Base-by-base conservation (phyloP, 352 stramenopile genomes). In the Phytophthora pisi region DNA sequence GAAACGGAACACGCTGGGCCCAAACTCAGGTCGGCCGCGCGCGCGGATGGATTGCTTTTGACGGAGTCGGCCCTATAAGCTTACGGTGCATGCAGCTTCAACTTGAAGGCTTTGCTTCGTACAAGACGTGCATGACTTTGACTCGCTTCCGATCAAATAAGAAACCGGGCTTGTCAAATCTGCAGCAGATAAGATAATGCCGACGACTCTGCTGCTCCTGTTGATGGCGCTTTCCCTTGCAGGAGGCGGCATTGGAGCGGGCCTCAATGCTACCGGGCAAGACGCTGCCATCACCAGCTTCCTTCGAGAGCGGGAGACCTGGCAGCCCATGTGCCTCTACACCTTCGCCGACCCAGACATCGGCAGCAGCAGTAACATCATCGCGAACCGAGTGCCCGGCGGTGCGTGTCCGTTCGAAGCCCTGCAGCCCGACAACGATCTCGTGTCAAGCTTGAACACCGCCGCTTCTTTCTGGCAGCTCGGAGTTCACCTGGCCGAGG, bases 361-460 rank as follows among this genome's bases (percentile, higher is more conserved):
- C 11, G 56, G 3, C n/a, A 62, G 55, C 5, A 55, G 47, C 4
- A 24, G n/a, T 20, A 20, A 20, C 24, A 28, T 4, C 18, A 38
- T 73, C 1, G 51, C 9, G 50, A 75, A 78, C 18, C 45, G 16
- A 34, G 67, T 73, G 57, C 62, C 57, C 1, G 45, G 31, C 20
- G 63, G 64, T 20, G 15, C 1, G 2, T 93, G 84, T 67, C 84
- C 82, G 18, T 93, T 93, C 59, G 82, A 84, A 5, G 68, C 81
- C n/a, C 74, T 93, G 6, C 68, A 85, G 26, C 75, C 85, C 52
- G 75, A 91, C 26, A 42, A 61, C 4, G 58, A 77, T 13, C 51
- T 93, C 2, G 84, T 92, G 3, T 73, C 68, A 23, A 79, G 59
- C 16, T 62, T 89, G 28, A 76, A 82, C 56, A 57, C 68, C 2